Conservation (phyloP, 768 basidiomycete genomes). For the Cystofilobasidium ferigula region DNA sequence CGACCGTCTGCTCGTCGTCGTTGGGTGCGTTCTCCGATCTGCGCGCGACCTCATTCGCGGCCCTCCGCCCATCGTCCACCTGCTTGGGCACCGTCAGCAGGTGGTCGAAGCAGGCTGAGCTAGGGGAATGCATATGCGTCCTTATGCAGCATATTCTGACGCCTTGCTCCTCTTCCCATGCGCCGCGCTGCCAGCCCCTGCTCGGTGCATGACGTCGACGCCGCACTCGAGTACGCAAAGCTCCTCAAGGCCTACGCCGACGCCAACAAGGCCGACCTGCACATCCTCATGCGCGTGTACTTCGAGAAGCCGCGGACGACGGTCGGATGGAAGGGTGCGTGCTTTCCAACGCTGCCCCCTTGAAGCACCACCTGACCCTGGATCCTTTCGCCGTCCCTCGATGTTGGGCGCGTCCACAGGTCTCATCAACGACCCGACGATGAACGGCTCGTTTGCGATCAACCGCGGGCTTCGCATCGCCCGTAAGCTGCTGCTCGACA, state of each 20-base stretch:
- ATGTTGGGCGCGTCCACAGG: no score
- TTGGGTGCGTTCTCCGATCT: constrained; percentile 51
- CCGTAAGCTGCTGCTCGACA: constrained; percentile 71
- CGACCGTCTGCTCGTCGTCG: constrained; percentile 82
- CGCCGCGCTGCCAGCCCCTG: constrained; percentile 55
- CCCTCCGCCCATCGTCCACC: no score
- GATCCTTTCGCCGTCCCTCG: no score
- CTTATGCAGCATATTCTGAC: no score
- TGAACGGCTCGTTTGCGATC: constrained; percentile 43
- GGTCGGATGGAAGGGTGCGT: constrained; percentile 98
- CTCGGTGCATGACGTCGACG: constrained; percentile 80
- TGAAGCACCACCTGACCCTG: no score
- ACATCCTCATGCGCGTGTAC: constrained; percentile 79
- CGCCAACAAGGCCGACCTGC: constrained; percentile 65
- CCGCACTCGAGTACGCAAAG: constrained; percentile 76
- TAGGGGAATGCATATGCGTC: no score
- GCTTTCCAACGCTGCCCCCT: no score
- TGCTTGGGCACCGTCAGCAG: no score
- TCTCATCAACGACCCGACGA: constrained; percentile 19
- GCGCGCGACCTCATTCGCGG: neutral
- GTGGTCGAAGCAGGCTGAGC: no score
- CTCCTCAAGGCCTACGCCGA: constrained; percentile 71
- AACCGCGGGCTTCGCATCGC: constrained; percentile 89
- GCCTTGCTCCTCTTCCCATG: neutral
- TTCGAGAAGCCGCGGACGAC: constrained; percentile 91